A percentile compares a stretch with the other conserved stretches of the same genome.
Evolutionary conservation across 495 filamentous ascomycete species (phyloP).

Genomic region (Cairneyella variabilis): DNA sequence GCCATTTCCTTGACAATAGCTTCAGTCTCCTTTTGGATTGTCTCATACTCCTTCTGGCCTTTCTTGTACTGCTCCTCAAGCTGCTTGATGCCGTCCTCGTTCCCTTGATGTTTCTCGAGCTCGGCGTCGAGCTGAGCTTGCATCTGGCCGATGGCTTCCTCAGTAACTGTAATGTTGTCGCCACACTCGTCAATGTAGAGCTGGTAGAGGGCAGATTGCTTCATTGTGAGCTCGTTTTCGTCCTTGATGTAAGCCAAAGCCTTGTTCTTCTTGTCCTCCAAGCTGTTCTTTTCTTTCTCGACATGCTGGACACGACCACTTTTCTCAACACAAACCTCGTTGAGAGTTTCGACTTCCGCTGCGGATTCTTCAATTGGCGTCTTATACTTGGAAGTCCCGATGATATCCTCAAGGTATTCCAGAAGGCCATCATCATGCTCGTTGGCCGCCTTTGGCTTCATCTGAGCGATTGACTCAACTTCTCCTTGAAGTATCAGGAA

Average conservation of each 20-base stretch:
- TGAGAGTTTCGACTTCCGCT: slow-evolving; percentile 80
- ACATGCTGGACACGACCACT: slow-evolving; percentile 92
- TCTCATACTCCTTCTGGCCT: slow-evolving; percentile 74
- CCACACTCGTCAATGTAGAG: slow-evolving; percentile 82
- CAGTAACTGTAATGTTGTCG: slow-evolving; percentile 83
- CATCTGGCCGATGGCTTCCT: slow-evolving; percentile 86
- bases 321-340: slow-evolving; percentile 93
- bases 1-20: slow-evolving; percentile 81
- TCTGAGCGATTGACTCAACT: slow-evolving; percentile 97
- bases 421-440: slow-evolving; percentile 95
- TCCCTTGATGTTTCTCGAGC: slow-evolving; percentile 87
- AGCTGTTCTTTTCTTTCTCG: slow-evolving; percentile 87
- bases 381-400: slow-evolving; percentile 97
- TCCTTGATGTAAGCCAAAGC: slow-evolving; percentile 83
- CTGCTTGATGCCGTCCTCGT: slow-evolving; percentile 84
- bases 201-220: slow-evolving; percentile 88
- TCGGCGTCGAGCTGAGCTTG: slow-evolving; percentile 84
- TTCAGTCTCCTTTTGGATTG: slow-evolving; percentile 77
- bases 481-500: slow-evolving; percentile 97
- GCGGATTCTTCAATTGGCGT: slow-evolving; percentile 92
- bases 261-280: slow-evolving; percentile 96
- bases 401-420: slow-evolving; percentile 97
- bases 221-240: slow-evolving; percentile 87
- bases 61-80: slow-evolving; percentile 82
- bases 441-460: slow-evolving; percentile 93